A percentile compares a stretch with the other conserved stretches of the same genome.
Evolutionary conservation across 371 early-diverging fungal species (phyloP).

Genomic region (Circinella minor): DNA sequence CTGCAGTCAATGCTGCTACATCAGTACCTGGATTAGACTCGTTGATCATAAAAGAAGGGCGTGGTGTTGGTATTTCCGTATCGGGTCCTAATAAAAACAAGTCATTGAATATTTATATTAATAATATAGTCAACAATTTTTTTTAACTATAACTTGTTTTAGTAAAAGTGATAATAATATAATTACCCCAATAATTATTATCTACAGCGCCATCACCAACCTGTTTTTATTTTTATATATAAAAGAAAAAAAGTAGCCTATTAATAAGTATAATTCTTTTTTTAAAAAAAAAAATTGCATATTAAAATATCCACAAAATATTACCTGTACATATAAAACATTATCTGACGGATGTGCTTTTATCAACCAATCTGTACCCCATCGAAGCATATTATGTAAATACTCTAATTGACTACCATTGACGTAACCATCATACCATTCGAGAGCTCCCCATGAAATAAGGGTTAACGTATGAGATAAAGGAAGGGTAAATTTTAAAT

Average conservation of each 20-base stretch:
- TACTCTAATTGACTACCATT: slow-evolving; percentile 46
- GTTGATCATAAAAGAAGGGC: slow-evolving; percentile 59
- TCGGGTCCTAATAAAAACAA: slow-evolving; percentile 35
- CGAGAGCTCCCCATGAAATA: slow-evolving; percentile 57
- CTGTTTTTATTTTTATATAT: slow-evolving; percentile 21
- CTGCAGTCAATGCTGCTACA: slow-evolving; percentile 61
- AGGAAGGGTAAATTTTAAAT: slow-evolving; percentile 61
- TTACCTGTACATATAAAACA: slow-evolving; percentile 46
- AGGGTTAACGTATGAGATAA: slow-evolving; percentile 50
- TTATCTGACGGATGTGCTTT: slow-evolving; percentile 60
- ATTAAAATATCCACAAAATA: too few species aligned
- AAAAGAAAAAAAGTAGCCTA: not conserved
- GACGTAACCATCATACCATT: slow-evolving; percentile 58
- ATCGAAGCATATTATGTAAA: slow-evolving; percentile 53
- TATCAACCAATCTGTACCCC: slow-evolving; percentile 71
- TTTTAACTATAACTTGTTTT: not conserved
- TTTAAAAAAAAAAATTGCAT: too few species aligned
- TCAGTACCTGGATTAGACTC: slow-evolving; percentile 58
- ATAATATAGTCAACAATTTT: too few species aligned
- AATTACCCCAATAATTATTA: slow-evolving; percentile 52
- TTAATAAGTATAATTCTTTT: too few species aligned
- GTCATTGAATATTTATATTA: too few species aligned
- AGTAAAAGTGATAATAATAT: not conserved
- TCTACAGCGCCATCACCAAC: slow-evolving; percentile 41
- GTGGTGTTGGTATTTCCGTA: slow-evolving; percentile 56